These are phyloP conservation scores for Ophiostoma novo-ulmi DNA, from an alignment of 2,329 filamentous ascomycete species.

Conservation along the genomic window DNA sequence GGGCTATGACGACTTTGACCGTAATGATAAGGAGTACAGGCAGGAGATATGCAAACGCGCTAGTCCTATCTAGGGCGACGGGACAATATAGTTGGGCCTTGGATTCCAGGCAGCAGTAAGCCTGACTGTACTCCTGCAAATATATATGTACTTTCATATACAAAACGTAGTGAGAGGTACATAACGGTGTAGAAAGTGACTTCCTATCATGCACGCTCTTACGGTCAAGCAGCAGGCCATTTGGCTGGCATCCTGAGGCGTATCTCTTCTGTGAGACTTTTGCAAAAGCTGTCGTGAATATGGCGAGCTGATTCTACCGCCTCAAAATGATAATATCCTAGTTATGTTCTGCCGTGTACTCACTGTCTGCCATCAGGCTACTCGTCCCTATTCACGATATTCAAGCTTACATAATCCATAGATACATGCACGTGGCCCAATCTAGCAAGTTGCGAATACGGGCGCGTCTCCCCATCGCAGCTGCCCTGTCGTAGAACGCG, in stretches of 20 bases:
- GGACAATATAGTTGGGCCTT: slow-evolving; percentile 1
- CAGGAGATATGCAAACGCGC: slow-evolving; percentile 15
- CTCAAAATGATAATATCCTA: too few relatives aligned
- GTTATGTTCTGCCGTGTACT: too few relatives aligned
- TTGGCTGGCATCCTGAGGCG: not conserved
- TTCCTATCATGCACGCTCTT: not conserved
- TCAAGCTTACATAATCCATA: slow-evolving; percentile 3
- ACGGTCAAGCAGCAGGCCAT: too few relatives aligned
- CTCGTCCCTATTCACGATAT: not conserved
- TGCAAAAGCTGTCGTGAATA: not conserved
- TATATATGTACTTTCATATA: not conserved
- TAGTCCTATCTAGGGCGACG: not conserved
- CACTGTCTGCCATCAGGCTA: not conserved
- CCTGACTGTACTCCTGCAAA: not conserved
- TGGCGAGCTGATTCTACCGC: too few relatives aligned
- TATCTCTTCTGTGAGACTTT: not conserved
- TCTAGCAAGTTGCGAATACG: not conserved
- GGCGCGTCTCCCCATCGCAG: slow-evolving; percentile 4
- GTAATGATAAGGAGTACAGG: slow-evolving; percentile 17
- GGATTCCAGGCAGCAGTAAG: not conserved
- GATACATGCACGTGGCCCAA: not conserved
- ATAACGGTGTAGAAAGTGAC: not conserved
- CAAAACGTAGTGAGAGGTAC: not conserved
- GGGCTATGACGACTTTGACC: slow-evolving; percentile 21
- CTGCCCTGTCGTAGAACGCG: slow-evolving; percentile 4